Percentiles rank a stretch among this genome's conserved stretches.
These are phyloP conservation scores for Waltergamsia citrina DNA, from an alignment of 2,329 filamentous ascomycete species.

Conservation along the genomic window DNA sequence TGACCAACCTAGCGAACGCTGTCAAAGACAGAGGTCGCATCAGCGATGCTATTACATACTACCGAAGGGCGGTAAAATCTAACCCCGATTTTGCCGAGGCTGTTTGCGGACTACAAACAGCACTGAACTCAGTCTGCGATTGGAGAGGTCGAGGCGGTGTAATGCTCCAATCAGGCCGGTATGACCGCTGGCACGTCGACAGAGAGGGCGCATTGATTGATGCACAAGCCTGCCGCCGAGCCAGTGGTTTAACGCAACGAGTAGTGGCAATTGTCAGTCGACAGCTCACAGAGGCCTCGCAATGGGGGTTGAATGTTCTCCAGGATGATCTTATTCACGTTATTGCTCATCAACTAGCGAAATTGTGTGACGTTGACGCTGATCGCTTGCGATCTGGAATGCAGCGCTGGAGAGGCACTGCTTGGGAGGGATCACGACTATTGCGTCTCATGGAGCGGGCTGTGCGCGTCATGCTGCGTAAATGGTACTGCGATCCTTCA, in stretches of 20 bases:
- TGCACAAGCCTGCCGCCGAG: constrained; percentile 47
- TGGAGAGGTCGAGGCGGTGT: constrained; percentile 88
- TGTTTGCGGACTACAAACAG: constrained; percentile 89
- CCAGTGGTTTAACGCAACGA: constrained; percentile 77
- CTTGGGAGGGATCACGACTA: constrained; percentile 82
- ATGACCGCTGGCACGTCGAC: constrained; percentile 91
- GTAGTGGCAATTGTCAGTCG: constrained; percentile 86
- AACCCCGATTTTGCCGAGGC: constrained; percentile 96
- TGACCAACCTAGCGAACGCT: constrained; percentile 94
- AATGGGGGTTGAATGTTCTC: constrained; percentile 72
- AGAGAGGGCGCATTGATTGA: constrained; percentile 75
- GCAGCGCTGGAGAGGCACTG: constrained; percentile 57
- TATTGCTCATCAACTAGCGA: constrained; percentile 29
- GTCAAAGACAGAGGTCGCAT: constrained; percentile 94
- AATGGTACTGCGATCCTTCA: constrained; percentile 86
- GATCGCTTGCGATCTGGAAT: constrained; percentile 28
- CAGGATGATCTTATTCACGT: constrained; percentile 41
- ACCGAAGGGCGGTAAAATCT: constrained; percentile 79
- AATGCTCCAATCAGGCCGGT: constrained; percentile 58
- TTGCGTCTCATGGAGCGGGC: constrained; percentile 78
- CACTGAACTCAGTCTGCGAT: constrained; percentile 91
- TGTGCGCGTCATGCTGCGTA: constrained; percentile 67
- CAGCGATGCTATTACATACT: constrained; percentile 85
- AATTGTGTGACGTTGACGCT: constrained; percentile 27
- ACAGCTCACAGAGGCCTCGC: constrained; percentile 76